phyloP scores from a whole-genome alignment of 148 eudicot genomes.

The Amaranthus cruentus region DNA sequence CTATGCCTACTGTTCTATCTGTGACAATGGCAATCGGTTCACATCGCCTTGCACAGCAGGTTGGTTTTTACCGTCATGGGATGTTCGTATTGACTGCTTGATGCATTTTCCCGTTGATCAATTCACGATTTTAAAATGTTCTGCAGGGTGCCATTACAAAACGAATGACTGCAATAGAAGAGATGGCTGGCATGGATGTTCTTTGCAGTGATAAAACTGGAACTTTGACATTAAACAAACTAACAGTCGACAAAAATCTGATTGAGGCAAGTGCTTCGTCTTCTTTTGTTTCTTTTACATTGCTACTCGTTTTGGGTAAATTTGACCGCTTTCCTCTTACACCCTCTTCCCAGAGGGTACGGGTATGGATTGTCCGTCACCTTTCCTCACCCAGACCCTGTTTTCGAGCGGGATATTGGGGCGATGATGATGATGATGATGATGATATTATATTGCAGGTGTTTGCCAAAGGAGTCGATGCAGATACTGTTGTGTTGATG shows the following conservation, averaged over 20 bases:
- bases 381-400: too few relatives aligned
- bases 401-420: too few relatives aligned
- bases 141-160: conserved; percentile 90
- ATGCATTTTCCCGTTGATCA: not conserved
- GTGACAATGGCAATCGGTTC: conserved; percentile 99
- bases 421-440: too few relatives aligned
- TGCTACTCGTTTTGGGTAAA: not conserved
- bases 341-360: too few relatives aligned
- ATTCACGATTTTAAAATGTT: not conserved
- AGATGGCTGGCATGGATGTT: conserved; percentile 99
- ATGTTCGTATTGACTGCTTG: not conserved
- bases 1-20: conserved; percentile 97
- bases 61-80: conserved; percentile 24
- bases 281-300: not conserved
- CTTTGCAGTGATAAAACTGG: conserved; percentile 97
- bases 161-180: conserved; percentile 96
- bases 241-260: conserved; percentile 85
- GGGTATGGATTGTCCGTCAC: too few relatives aligned
- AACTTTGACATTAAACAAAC: conserved; percentile 85
- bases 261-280: conserved; percentile 51
- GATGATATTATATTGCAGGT: conserved; percentile 36
- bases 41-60: conserved; percentile 97
- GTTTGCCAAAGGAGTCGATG: conserved; percentile 86
- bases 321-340: too few relatives aligned
- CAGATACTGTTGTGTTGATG: conserved; percentile 90